Percentiles rank a stretch among this genome's conserved stretches.
phyloP scores from a whole-genome alignment of 1,284 basidiomycete genomes.

The Irpex rosettiformis region DNA sequence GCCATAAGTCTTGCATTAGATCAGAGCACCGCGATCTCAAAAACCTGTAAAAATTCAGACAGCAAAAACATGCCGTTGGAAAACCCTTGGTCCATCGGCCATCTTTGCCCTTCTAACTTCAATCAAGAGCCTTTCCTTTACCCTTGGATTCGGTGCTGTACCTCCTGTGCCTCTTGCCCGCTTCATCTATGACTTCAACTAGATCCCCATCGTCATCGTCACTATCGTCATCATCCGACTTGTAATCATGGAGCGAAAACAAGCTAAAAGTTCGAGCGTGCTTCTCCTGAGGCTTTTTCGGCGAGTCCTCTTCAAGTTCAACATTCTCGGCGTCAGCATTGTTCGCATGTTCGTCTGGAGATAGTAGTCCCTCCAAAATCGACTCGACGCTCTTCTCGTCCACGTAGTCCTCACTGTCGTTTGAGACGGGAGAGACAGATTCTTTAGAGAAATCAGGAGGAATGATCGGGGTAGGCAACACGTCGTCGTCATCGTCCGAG shows the following conservation, averaged over 20 bases:
- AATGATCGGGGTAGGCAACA: background rate
- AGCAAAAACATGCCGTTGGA: too few relatives aligned
- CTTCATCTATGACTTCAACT: background rate
- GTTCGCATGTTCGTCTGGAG: background rate
- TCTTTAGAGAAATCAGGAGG: background rate
- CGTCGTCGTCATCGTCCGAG: background rate
- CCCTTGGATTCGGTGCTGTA: background rate
- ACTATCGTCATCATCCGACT: background rate
- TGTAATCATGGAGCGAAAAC: background rate
- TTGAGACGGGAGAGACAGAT: background rate
- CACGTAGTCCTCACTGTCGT: background rate
- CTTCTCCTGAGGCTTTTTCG: too few relatives aligned
- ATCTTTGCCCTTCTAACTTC: background rate
- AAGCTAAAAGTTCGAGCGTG: too few relatives aligned
- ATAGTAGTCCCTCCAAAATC: background rate
- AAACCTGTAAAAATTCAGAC: too few relatives aligned
- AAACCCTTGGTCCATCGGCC: too few relatives aligned
- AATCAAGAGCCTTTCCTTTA: background rate
- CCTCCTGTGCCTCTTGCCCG: background rate
- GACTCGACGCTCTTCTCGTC: conserved; percentile 1
- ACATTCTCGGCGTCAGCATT: background rate
- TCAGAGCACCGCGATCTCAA: too few relatives aligned
- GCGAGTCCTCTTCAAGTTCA: background rate
- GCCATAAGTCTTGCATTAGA: too few relatives aligned
- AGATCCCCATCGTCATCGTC: background rate